Conservation (phyloP, 257 asterid genomes). For the Parsonsia alboflavescens region DNA sequence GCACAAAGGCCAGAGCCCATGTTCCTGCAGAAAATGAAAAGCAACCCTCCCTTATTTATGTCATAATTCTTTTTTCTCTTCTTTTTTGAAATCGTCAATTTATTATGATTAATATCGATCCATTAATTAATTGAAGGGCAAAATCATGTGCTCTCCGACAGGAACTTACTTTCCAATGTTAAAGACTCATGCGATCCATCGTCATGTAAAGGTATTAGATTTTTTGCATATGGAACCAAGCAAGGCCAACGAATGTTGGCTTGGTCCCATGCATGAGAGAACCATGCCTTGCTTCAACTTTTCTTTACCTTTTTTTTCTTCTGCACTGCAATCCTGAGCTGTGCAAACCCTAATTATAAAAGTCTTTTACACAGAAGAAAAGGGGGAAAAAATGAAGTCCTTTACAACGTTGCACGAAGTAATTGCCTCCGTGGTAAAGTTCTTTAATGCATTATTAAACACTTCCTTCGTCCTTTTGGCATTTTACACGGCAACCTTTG, state of each 20-base stretch:
- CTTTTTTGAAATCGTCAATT: too few relatives aligned
- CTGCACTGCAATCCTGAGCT: neutral
- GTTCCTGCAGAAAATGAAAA: neutral
- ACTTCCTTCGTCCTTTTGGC: too few relatives aligned
- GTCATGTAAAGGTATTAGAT: neutral
- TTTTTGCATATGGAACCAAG: conserved; percentile 3
- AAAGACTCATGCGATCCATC: neutral
- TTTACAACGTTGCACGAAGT: neutral
- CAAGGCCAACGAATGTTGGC: neutral
- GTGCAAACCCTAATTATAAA: neutral
- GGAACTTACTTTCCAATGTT: neutral
- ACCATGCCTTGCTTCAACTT: neutral
- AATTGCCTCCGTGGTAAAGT: too few relatives aligned
- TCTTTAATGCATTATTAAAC: too few relatives aligned
- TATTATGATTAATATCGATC: too few relatives aligned
- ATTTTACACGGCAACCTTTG: too few relatives aligned
- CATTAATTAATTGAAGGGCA: neutral
- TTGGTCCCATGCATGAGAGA: neutral
- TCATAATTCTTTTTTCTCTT: too few relatives aligned
- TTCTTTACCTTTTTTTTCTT: neutral
- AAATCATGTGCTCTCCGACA: conserved; percentile 19
- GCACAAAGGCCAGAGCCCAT: conserved; percentile 15
- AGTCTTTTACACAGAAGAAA: too few relatives aligned
- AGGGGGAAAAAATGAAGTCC: too few relatives aligned
- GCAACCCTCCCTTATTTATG: neutral